These are phyloP conservation scores for Cyclotella choctawhatcheeana DNA, from an alignment of 108 stramenopile genomes.

Conservation along the genomic window DNA sequence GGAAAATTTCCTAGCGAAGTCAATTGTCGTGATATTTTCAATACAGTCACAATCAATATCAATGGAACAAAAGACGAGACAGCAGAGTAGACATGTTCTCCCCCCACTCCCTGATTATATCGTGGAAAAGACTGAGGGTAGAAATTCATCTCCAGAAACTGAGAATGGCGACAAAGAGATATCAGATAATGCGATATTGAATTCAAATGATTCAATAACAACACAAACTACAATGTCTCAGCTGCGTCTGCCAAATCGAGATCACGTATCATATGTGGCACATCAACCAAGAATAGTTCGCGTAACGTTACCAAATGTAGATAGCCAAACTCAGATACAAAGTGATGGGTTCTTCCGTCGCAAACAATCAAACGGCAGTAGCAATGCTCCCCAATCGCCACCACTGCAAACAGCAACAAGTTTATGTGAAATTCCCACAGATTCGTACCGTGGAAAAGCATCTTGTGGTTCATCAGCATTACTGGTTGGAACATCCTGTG, in stretches of 20 bases:
- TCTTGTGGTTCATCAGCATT: constrained; percentile 24
- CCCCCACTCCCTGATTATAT: constrained; percentile 42
- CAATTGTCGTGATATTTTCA: constrained; percentile 40
- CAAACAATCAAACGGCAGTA: no score
- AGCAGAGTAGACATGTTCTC: constrained; percentile 22
- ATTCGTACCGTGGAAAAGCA: constrained; percentile 27
- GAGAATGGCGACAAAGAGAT: no score
- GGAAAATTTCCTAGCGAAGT: constrained; percentile 10
- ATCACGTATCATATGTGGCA: no score
- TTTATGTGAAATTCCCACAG: constrained; percentile 35
- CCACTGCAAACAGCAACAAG: constrained; percentile 29
- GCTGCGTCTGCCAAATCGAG: no score
- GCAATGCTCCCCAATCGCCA: no score
- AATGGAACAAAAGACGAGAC: constrained; percentile 21
- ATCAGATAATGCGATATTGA: no score
- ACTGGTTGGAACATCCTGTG: constrained; percentile 39
- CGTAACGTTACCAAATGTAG: no score
- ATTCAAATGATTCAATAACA: constrained; percentile 15
- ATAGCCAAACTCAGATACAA: no score
- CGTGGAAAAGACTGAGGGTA: constrained; percentile 27
- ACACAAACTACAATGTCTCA: no score
- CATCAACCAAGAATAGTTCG: no score
- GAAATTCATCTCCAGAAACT: no score
- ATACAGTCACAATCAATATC: constrained; percentile 33
- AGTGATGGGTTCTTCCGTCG: no score